Evolutionary conservation across 331 rosid genomes (phyloP).

Genomic region (Dryas integrifolia): DNA sequence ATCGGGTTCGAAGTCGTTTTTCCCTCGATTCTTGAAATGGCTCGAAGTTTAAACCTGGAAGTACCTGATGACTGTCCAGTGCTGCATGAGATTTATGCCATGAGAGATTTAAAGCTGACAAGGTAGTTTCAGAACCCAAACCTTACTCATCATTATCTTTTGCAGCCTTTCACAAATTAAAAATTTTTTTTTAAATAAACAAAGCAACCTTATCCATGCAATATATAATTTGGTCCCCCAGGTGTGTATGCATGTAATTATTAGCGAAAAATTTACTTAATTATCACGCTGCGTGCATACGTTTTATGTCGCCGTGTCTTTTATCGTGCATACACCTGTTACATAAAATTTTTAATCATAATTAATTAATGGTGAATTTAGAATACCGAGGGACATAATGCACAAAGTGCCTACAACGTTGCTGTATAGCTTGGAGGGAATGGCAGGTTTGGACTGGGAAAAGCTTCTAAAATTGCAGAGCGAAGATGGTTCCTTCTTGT

Average conservation of each 20-base stretch:
- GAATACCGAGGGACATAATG: conserved; percentile 86
- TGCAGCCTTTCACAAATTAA: too few relatives aligned
- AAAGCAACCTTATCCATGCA: neutral
- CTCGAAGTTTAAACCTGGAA: conserved; percentile 53
- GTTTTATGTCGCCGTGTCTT: too few relatives aligned
- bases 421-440: conserved; percentile 91
- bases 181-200: neutral
- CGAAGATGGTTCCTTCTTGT: conserved; percentile 83
- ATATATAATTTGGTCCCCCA: neutral
- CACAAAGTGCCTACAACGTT: conserved; percentile 82
- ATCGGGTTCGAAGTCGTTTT: conserved; percentile 91
- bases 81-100: conserved; percentile 56
- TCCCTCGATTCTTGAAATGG: conserved; percentile 71
- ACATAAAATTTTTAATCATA: too few relatives aligned
- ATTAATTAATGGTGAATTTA: conserved; percentile 4
- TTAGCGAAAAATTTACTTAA: too few relatives aligned
- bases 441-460: conserved; percentile 75
- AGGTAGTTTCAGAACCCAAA: conserved; percentile 35
- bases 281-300: too few relatives aligned
- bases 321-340: too few relatives aligned
- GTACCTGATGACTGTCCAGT: conserved; percentile 54
- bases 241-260: neutral
- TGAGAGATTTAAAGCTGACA: conserved; percentile 61
- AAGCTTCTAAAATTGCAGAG: conserved; percentile 76
- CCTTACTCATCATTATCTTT: too few relatives aligned